Evolutionary conservation across 768 basidiomycete species (phyloP).

Genomic region (Rhodotorula graminis): DNA sequence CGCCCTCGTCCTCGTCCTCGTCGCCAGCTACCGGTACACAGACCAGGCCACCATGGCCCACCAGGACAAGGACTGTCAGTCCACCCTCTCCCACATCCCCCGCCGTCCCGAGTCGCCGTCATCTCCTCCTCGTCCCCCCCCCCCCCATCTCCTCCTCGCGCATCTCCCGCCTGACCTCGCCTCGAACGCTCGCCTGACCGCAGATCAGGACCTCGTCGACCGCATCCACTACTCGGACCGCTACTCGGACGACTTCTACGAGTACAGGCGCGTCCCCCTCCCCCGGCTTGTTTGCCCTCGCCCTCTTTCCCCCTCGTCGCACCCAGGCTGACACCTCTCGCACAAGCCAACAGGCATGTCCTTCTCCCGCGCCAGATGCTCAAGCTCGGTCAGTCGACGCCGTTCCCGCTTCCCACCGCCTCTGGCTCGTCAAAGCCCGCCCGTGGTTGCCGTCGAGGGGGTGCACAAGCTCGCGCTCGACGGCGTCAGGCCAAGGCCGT

Average conservation of each 20-base stretch:
- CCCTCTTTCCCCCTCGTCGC: too few relatives aligned
- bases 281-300: background rate
- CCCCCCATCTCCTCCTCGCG: background rate
- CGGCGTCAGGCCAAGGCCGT: too few relatives aligned
- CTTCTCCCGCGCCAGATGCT: slow-evolving; percentile 92
- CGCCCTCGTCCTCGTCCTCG: background rate
- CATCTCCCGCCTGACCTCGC: background rate
- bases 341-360: slow-evolving; percentile 62
- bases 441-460: too few relatives aligned
- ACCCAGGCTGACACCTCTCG: background rate
- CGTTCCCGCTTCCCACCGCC: too few relatives aligned
- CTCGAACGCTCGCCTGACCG: background rate
- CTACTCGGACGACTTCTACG: slow-evolving; percentile 84
- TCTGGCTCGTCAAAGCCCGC: too few relatives aligned
- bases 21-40: too few relatives aligned
- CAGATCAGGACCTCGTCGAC: slow-evolving; percentile 34
- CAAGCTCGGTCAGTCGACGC: slow-evolving; percentile 56
- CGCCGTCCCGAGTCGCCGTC: background rate
- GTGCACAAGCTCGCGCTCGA: too few relatives aligned
- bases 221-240: slow-evolving; percentile 48
- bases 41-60: background rate
- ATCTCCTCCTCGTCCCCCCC: background rate
- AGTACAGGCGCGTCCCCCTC: slow-evolving; percentile 56
- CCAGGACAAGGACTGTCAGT: background rate
- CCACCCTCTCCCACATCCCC: too few relatives aligned